Evolutionary conservation across 139 green algal species (phyloP).

Genomic region (Coelastrella sp.): DNA sequence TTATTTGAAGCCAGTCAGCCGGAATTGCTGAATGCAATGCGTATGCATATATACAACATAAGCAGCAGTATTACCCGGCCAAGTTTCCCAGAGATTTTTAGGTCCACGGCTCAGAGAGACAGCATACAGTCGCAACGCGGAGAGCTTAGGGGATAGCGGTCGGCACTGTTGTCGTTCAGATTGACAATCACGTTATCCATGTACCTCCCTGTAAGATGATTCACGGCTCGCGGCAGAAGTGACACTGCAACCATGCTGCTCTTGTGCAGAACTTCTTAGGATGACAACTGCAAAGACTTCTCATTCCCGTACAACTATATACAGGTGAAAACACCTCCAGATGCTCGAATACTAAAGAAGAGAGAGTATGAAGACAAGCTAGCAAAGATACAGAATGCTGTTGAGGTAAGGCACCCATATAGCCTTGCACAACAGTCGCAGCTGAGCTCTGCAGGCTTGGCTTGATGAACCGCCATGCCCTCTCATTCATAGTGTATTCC

Average conservation of each 20-base stretch:
- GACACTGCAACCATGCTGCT: not conserved
- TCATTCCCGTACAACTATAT: not conserved
- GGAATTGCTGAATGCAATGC: too few species aligned
- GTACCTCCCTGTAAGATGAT: slow-evolving; percentile 17
- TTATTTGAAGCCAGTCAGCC: too few species aligned
- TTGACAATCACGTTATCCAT: not conserved
- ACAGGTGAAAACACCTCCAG: slow-evolving; percentile 45
- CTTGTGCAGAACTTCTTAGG: not conserved
- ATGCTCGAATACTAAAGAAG: slow-evolving; percentile 62
- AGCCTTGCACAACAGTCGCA: not conserved
- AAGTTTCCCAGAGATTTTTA: too few species aligned
- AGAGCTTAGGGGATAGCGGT: too few species aligned
- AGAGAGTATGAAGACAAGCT: slow-evolving; percentile 62
- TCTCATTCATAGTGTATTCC: too few species aligned
- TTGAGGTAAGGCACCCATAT: slow-evolving; percentile 24
- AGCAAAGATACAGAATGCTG: slow-evolving; percentile 49
- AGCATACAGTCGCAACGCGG: too few species aligned
- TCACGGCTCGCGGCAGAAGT: not conserved
- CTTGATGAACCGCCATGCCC: too few species aligned
- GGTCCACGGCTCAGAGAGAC: too few species aligned
- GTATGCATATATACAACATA: too few species aligned
- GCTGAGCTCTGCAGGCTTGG: not conserved
- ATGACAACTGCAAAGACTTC: not conserved
- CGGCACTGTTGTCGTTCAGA: too few species aligned
- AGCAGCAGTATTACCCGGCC: too few species aligned